phyloP scores from a whole-genome alignment of 495 filamentous ascomycete species.

The Mycothermus thermophilus region DNA sequence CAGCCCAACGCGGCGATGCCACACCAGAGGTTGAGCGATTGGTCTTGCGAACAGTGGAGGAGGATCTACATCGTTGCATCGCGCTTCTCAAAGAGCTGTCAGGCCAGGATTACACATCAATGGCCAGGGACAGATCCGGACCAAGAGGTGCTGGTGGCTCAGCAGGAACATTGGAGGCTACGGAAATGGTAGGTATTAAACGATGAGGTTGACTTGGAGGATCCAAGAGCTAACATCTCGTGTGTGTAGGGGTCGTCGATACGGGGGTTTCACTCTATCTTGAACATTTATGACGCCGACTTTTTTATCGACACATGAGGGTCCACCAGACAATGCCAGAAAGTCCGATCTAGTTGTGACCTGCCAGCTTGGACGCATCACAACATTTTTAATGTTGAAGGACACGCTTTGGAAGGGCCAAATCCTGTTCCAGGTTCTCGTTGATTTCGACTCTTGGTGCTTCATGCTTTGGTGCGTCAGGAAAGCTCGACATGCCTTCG shows the following conservation, averaged over 20 bases:
- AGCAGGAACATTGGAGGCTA: too few relatives aligned
- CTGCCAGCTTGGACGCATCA: too few relatives aligned
- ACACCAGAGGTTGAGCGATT: conserved; percentile 15
- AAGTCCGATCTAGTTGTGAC: too few relatives aligned
- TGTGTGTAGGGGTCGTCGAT: too few relatives aligned
- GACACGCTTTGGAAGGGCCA: too few relatives aligned
- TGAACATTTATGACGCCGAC: conserved; percentile 15
- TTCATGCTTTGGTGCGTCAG: too few relatives aligned
- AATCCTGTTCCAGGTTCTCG: too few relatives aligned
- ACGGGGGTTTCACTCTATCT: conserved; percentile 17
- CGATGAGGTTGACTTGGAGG: conserved; percentile 6
- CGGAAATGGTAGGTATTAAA: neutral
- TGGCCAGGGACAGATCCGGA: neutral
- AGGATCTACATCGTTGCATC: conserved; percentile 13
- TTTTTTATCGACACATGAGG: conserved; percentile 13
- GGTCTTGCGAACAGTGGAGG: conserved; percentile 14
- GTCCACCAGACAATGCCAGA: too few relatives aligned
- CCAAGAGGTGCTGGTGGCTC: too few relatives aligned
- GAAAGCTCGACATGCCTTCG: too few relatives aligned
- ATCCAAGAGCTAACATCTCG: too few relatives aligned
- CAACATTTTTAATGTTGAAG: neutral
- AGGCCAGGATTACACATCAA: neutral
- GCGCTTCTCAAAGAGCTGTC: conserved; percentile 11
- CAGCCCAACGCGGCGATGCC: conserved; percentile 15
- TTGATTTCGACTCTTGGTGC: too few relatives aligned